Base-by-base conservation (phyloP, 129 eudicot species). In the Helichrysum umbraculigerum region DNA sequence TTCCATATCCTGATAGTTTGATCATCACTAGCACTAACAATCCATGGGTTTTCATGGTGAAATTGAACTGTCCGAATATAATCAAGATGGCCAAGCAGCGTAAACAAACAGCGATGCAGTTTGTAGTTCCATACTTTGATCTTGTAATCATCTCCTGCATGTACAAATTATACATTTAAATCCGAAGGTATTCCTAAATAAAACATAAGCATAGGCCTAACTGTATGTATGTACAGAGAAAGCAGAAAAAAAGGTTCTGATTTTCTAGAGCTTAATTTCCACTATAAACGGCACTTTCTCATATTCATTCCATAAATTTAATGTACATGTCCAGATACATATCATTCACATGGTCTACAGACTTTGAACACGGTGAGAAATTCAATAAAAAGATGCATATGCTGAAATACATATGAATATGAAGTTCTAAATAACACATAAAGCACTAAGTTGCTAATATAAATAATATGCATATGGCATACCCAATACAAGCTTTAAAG, bases 11-110 rank as follows among this genome's bases (percentile, higher is more conserved):
- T 81, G 29, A 91, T 91, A 32, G 97, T 91, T 78, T 91, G 97
- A 72, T 91, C 97, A 86, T 91, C 97, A 86, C 97, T 91, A 11
- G 97, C 93, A 81, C 97, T 91, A 54, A 91, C 97, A 50, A 91
- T 91, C 97, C 97, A 91, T 12, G 97, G 97, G 75, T 85, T 80
- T 74, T 91, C 97, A 59, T 91, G 97, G 78, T 91, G 97, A 71
- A 91, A 91, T 39, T 91, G 97, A 66, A 91, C 97, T 0, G 97
- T 88, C 28, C 97, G 88, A 37, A 91, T 91, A 63, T 91, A 91
- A 73, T 91, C 97, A 58, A 91, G 93, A 78, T 91, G 97, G 21
- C 97, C 97, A 47, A 91, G 97, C 22, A 91, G 89, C 1, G 97
- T 91, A 83, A 91, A 91, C 68, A 91, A 76, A 78, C 97, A 91